Evolutionary conservation across 495 filamentous ascomycete species (phyloP), one percentile per base, ranked within the genome.

Genomic region (Terfezia claveryi): DNA sequence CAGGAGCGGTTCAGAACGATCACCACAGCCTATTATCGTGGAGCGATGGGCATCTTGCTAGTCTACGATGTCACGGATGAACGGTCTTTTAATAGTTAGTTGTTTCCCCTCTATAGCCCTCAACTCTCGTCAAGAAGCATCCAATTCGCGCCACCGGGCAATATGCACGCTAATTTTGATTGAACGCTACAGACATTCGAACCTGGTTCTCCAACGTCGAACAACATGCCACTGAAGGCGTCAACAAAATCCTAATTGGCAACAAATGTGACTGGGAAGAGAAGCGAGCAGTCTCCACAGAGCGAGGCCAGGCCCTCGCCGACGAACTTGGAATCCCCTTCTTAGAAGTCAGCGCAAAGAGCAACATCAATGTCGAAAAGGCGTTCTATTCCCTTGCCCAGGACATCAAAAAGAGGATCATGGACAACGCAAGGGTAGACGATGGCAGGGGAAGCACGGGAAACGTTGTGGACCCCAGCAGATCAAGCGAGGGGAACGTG

Each of bases 181-280:
- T 32, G 17, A 49, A 11, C 17, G 44, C 14, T 14, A 52, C 63
- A 99, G 91, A 99, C 67, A 96, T 99, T 68, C 82, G 86, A 62
- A 95, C 91, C 54, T 98, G 91, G 91, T 98, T 98, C 68, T 88
- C 86, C 60, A 95, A 98, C 72, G 91, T 98, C 54, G 91, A 98
- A 67, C 89, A 96, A 68, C 92, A 99, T 71, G 91, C 92, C 51
- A 95, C 88, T 57, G 91, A 96, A 71, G 92, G 92, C 59, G 91
- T 99, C 61, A 94, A 96, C 80, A 99, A 96, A 74, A 96, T 99
- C 64, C 80, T 99, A 52, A 94, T 99, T 57, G 91, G 91, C 62
- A 99, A 99, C 75, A 99, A 99, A 71, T 98, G 91, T 71, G 91
- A 99, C 71, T 96, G 92, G 92, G 89, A 96, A 70, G 91, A 99